Percentiles rank a stretch among this genome's conserved stretches.
Evolutionary conservation across 129 eudicot genomes (phyloP).

Genomic region (Flaveria trinervia): DNA sequence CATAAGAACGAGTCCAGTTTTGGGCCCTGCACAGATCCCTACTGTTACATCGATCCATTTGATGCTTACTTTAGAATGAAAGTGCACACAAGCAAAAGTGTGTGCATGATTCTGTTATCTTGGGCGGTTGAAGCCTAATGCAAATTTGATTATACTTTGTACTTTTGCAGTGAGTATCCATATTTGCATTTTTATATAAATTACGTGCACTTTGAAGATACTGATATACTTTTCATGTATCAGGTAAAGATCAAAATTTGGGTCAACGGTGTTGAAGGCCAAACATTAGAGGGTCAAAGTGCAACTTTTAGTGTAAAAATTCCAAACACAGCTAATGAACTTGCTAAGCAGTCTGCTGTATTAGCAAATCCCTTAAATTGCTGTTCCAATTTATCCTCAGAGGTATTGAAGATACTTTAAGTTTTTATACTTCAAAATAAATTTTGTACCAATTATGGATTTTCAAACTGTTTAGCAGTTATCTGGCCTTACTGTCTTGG

Average conservation of each 20-base stretch:
- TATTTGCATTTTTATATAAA: not conserved
- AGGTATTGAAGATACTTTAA: slow-evolving; percentile 40
- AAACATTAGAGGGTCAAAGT: slow-evolving; percentile 54
- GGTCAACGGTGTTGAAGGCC: slow-evolving; percentile 53
- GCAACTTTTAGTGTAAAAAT: slow-evolving; percentile 62
- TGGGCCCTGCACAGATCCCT: not conserved
- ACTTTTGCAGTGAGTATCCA: not conserved
- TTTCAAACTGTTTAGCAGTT: slow-evolving; percentile 47
- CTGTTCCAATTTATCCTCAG: slow-evolving; percentile 56
- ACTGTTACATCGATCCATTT: not conserved
- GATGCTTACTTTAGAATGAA: not conserved
- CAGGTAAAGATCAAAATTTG: slow-evolving; percentile 62
- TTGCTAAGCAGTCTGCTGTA: slow-evolving; percentile 38
- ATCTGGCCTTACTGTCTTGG: slow-evolving; percentile 64
- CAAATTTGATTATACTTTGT: slow-evolving; percentile 12
- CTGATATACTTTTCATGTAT: slow-evolving; percentile 24
- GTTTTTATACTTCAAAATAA: not conserved
- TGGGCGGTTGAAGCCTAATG: slow-evolving; percentile 1
- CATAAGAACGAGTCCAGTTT: not conserved
- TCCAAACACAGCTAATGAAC: slow-evolving; percentile 44
- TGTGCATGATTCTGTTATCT: not conserved
- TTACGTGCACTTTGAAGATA: slow-evolving; percentile 12
- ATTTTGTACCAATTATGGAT: slow-evolving; percentile 16
- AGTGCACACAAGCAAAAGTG: not conserved
- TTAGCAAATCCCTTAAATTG: slow-evolving; percentile 56